Evolutionary conservation across 805 yeast genomes (phyloP).

Genomic region (Pichia cephalocereana): DNA sequence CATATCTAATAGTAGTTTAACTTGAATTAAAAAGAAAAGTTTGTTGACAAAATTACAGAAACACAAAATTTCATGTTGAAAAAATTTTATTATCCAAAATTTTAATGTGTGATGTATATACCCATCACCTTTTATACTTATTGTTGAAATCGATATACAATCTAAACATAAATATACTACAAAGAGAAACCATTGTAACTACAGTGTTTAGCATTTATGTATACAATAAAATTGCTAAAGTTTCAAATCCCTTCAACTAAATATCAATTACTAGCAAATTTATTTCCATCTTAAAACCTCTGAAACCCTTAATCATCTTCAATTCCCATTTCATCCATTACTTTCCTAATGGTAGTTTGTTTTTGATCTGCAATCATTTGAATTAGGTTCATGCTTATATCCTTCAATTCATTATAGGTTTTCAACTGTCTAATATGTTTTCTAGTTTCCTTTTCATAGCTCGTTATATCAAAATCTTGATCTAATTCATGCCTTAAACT

Average conservation of each 20-base stretch:
- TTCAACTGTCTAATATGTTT: conserved; percentile 45
- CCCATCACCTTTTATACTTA: no score
- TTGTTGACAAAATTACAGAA: neutral
- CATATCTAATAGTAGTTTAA: conserved; percentile 9
- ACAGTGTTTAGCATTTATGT: no score
- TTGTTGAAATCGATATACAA: no score
- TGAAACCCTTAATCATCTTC: conserved; percentile 11
- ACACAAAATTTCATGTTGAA: neutral
- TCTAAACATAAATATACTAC: no score
- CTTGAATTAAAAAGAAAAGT: no score
- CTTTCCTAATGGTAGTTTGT: conserved; percentile 34
- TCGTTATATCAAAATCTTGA: neutral
- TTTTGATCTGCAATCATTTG: conserved; percentile 55
- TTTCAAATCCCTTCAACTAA: no score
- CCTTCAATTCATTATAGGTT: conserved; percentile 55
- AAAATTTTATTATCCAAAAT: no score
- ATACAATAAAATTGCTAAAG: no score
- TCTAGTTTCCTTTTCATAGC: conserved; percentile 33
- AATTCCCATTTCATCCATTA: conserved; percentile 45
- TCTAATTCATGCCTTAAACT: neutral
- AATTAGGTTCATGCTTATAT: conserved; percentile 47
- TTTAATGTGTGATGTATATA: no score
- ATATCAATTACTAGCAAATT: no score
- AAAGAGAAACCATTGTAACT: no score
- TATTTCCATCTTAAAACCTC: no score